Conservation (phyloP, 441 rosid species). For the Populus tomentosa region DNA sequence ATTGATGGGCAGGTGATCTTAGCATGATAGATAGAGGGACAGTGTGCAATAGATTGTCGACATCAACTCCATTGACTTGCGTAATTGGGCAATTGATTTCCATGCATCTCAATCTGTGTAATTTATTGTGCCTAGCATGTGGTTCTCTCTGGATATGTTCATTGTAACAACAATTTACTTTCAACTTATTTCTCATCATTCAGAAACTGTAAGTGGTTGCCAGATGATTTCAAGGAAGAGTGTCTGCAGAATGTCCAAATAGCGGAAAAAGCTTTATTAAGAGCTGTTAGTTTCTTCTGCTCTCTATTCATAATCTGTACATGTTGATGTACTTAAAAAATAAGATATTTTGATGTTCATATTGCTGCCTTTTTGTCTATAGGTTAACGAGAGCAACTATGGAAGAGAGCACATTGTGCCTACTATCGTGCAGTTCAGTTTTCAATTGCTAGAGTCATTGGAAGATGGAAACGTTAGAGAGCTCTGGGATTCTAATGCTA, state of each 20-base stretch:
- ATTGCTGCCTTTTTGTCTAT: constrained; percentile 12
- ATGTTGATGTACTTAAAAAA: background rate
- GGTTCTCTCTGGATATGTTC: too few relatives aligned
- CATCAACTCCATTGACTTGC: background rate
- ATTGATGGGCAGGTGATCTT: background rate
- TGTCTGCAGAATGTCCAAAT: constrained; percentile 41
- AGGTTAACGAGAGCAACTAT: constrained; percentile 69
- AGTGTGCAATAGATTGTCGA: background rate
- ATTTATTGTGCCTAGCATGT: background rate
- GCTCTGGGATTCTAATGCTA: constrained; percentile 34
- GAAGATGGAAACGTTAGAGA: constrained; percentile 37
- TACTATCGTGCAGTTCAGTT: constrained; percentile 63
- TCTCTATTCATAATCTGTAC: background rate
- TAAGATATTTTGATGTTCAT: too few relatives aligned
- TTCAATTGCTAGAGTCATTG: constrained; percentile 59
- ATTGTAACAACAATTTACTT: background rate
- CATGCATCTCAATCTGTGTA: background rate
- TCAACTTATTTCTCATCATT: background rate
- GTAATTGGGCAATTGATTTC: background rate
- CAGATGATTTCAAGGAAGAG: constrained; percentile 51
- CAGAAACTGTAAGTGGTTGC: constrained; percentile 77
- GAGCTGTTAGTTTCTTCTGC: constrained; percentile 53
- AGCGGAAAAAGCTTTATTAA: constrained; percentile 58
- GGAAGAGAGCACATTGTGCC: constrained; percentile 85
- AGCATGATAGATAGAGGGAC: background rate